These are phyloP conservation scores for Amanita exitialis DNA, from an alignment of 768 basidiomycete species.

Conservation along the genomic window DNA sequence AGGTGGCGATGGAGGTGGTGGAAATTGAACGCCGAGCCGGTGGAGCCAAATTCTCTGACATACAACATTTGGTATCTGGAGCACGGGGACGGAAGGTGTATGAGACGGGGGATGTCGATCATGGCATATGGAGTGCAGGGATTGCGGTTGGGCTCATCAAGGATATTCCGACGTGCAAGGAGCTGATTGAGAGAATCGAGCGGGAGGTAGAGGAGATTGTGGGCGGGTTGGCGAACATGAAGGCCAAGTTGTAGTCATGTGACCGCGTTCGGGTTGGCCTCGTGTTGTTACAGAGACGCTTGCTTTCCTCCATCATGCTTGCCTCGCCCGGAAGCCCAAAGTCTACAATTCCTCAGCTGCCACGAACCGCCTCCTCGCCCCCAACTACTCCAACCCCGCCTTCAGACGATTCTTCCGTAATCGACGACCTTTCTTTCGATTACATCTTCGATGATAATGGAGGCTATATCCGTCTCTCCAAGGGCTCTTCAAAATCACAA, in stretches of 20 bases:
- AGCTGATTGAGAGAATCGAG: slow-evolving; percentile 59
- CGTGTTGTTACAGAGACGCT: background rate
- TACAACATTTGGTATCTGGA: slow-evolving; percentile 70
- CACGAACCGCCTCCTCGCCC: slow-evolving; percentile 24
- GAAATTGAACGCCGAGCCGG: slow-evolving; percentile 69
- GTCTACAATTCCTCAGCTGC: slow-evolving; percentile 15
- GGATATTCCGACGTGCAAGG: slow-evolving; percentile 78
- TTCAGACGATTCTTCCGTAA: slow-evolving; percentile 51
- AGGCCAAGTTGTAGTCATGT: slow-evolving; percentile 28
- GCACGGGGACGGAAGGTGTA: slow-evolving; percentile 65
- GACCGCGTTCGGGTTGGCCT: slow-evolving; percentile 6
- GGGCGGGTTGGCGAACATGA: slow-evolving; percentile 21
- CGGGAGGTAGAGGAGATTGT: slow-evolving; percentile 66
- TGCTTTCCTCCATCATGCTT: slow-evolving; percentile 5
- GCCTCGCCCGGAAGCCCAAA: slow-evolving; percentile 9
- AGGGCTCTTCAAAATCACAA: slow-evolving; percentile 36
- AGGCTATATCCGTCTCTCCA: slow-evolving; percentile 45
- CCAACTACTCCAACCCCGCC: slow-evolving; percentile 31
- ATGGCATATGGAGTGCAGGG: slow-evolving; percentile 79
- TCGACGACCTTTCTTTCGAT: slow-evolving; percentile 59
- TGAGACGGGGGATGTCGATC: slow-evolving; percentile 76
- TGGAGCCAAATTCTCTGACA: slow-evolving; percentile 81
- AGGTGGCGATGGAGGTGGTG: slow-evolving; percentile 78
- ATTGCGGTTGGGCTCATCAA: slow-evolving; percentile 62
- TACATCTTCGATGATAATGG: slow-evolving; percentile 49